These are phyloP conservation scores for Mycena venus DNA, from an alignment of 768 basidiomycete genomes.

Conservation along the genomic window DNA sequence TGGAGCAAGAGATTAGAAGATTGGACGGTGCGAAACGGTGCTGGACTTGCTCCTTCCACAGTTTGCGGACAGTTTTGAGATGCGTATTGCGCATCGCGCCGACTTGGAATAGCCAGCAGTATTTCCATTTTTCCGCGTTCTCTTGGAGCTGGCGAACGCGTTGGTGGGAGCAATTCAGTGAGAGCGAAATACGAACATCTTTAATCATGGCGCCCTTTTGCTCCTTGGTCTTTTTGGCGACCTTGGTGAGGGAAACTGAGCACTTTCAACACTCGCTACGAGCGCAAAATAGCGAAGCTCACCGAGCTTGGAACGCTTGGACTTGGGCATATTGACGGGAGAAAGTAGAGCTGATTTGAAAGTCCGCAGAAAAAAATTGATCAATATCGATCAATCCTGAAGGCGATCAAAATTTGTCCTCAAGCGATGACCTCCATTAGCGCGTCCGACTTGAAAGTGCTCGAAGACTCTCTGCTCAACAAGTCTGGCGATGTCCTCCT, in stretches of 20 bases:
- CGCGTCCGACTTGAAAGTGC: constrained; percentile 70
- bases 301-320: constrained; percentile 92
- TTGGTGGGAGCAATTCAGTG: constrained; percentile 13
- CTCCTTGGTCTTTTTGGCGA: constrained; percentile 92
- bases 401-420: not conserved
- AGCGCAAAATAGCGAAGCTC: constrained; percentile 45
- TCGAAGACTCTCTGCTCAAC: constrained; percentile 87
- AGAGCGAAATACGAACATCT: constrained; percentile 65
- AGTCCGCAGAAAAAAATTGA: constrained; percentile 59
- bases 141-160: constrained; percentile 73
- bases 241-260: constrained; percentile 93
- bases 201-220: constrained; percentile 88
- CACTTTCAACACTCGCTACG: constrained; percentile 26
- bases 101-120: constrained; percentile 96
- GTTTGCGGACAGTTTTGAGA: constrained; percentile 91
- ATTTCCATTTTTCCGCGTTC: constrained; percentile 90
- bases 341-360: constrained; percentile 49
- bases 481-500: constrained; percentile 77
- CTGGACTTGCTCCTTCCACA: constrained; percentile 89
- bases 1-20: constrained; percentile 42
- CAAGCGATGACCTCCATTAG: constrained; percentile 37
- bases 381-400: constrained; percentile 19
- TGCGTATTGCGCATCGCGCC: constrained; percentile 96
- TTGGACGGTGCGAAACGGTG: not conserved
- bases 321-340: constrained; percentile 80